These are phyloP conservation scores for Oryza coarctata DNA, from an alignment of 176 grass and related monocot genomes.

Conservation along the genomic window DNA sequence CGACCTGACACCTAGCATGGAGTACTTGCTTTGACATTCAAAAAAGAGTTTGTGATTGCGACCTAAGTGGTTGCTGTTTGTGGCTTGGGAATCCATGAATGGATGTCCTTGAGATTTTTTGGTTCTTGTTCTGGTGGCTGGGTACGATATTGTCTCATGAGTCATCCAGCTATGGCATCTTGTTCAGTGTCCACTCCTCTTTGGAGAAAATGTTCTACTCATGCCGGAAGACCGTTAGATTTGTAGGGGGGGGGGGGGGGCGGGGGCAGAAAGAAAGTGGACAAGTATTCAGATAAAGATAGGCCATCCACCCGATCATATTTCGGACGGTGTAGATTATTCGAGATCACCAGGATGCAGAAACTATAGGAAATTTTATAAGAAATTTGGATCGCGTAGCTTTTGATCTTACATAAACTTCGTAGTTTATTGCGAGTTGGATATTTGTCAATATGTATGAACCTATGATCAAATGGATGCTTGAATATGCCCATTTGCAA, in stretches of 20 bases:
- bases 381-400: background rate
- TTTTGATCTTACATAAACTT: background rate
- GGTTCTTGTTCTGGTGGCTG: background rate
- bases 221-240: background rate
- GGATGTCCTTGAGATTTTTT: background rate
- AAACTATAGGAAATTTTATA: background rate
- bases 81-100: slow-evolving; percentile 21
- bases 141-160: background rate
- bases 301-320: background rate
- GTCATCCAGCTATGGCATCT: background rate
- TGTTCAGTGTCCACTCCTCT: background rate
- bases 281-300: background rate
- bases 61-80: background rate
- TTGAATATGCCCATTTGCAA: background rate
- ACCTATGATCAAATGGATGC: background rate
- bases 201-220: background rate
- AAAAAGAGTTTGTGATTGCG: background rate
- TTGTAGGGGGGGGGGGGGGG: background rate
- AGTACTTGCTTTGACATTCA: background rate
- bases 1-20: background rate
- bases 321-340: background rate
- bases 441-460: background rate
- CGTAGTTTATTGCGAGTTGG: background rate
- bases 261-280: background rate
- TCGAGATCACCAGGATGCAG: background rate